Evolutionary conservation across 2,329 filamentous ascomycete genomes (phyloP).

Genomic region (Beauveria caledonica): DNA sequence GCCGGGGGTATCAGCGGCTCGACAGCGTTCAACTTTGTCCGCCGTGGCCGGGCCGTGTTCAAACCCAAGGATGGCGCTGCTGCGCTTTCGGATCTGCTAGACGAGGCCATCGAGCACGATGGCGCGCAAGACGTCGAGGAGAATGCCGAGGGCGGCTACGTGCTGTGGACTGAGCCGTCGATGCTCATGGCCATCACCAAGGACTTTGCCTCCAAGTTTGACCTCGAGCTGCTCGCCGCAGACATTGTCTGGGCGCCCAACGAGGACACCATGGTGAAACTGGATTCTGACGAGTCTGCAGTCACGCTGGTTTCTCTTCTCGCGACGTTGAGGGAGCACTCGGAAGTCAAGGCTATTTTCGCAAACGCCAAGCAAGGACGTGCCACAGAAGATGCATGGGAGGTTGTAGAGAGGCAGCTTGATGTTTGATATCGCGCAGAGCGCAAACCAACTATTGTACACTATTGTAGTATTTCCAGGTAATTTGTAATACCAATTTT

Average conservation of each 20-base stretch:
- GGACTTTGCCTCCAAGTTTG: conserved; percentile 52
- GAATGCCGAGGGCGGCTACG: conserved; percentile 59
- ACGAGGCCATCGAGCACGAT: conserved; percentile 69
- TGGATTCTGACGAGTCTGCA: conserved; percentile 50
- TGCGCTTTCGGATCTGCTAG: conserved; percentile 66
- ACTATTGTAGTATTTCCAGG: conserved; percentile 1
- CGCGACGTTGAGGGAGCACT: conserved; percentile 53
- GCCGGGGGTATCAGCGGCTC: conserved; percentile 62
- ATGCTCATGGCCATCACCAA: conserved; percentile 25
- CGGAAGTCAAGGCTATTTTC: conserved; percentile 72
- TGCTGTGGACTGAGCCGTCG: conserved; percentile 43
- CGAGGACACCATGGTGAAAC: conserved; percentile 61
- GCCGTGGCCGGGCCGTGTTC: conserved; percentile 67
- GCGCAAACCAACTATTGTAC: conserved; percentile 1
- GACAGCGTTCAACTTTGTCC: conserved; percentile 77
- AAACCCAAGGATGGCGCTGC: conserved; percentile 40
- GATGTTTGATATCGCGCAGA: conserved; percentile 32
- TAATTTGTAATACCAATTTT: background rate
- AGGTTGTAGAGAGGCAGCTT: conserved; percentile 42
- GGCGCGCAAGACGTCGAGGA: conserved; percentile 67
- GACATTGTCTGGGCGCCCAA: conserved; percentile 84
- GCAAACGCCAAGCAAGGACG: conserved; percentile 53
- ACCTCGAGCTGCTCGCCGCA: conserved; percentile 59
- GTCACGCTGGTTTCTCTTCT: conserved; percentile 52
- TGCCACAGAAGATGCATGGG: conserved; percentile 46